Base-by-base conservation (phyloP, 2,329 filamentous ascomycete species). In the Colletotrichum kahawae region DNA sequence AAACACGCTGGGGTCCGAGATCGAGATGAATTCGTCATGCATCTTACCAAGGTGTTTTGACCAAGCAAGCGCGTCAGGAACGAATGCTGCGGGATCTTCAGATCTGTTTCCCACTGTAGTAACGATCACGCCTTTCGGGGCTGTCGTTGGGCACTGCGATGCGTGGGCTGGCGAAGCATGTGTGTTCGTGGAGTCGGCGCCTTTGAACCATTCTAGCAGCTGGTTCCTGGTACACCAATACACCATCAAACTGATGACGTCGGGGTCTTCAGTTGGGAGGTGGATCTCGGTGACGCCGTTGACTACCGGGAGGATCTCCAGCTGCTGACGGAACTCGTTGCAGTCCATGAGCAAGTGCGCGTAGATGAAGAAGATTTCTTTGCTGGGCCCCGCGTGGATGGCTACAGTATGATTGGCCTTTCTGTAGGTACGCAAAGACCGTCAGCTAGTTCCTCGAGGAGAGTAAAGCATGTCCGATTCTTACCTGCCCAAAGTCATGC, bases 31-130 rank as follows among this genome's bases (percentile, higher is more conserved):
- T 12, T 33, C 9, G 31, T 7, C 9, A 4, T 2, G 1, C 9
- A 12, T 2, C 9, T 12, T 33, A 4, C 43, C n/a, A 21, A 51
- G 1, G 21, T 21, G 7, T 0, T 0, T 7, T 7, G 13, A 12
- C 43, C n/a, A 51, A 7, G 43, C 2, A 2, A 21, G 12, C 10
- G 4, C 10, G 13, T 51, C n/a, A 21, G n/a, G 2, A 13, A 21
- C n/a, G n/a, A 51, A 51, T 13, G 1, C 3, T 5, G 13, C 18
- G 5, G 43, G 43, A 13, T n/a, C 12, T 21, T 7, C 43, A 16
- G 10, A 16, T 51, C 7, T 51, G n/a, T 51, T 24, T 24, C 43
- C 21, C 43, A 51, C n/a, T 16, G 18, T 21, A 5, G 43, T 51
- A 51, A 51, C 43, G 6, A 31, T 8, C 29, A 24, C 24, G 24